A percentile compares a stretch with the other conserved stretches of the same genome.
These are phyloP conservation scores for Margaritispora aquatica DNA, from an alignment of 495 filamentous ascomycete species.

Conservation along the genomic window DNA sequence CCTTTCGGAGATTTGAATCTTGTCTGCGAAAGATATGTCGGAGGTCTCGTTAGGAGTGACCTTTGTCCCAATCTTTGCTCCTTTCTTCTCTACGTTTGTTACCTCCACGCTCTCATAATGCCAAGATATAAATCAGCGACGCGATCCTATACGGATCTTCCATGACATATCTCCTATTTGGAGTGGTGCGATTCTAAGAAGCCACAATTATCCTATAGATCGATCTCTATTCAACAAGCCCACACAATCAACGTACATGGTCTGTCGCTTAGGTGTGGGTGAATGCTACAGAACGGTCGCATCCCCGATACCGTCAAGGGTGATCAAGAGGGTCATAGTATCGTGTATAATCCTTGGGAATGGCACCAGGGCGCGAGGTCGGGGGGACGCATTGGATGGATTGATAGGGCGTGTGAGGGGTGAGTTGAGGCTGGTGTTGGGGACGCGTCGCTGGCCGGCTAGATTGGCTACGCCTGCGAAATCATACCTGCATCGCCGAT, in stretches of 20 bases:
- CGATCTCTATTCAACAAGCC: not conserved
- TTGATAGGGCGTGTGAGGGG: not conserved
- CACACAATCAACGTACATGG: not conserved
- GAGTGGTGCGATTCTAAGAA: not conserved
- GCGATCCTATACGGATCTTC: not conserved
- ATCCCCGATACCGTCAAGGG: not conserved
- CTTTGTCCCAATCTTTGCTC: not conserved
- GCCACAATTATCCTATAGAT: not conserved
- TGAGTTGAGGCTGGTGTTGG: not conserved
- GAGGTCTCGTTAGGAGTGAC: not conserved
- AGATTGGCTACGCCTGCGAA: not conserved
- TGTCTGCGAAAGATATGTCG: not conserved
- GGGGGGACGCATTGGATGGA: not conserved
- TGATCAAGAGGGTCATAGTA: not conserved
- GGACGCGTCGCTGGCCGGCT: not conserved
- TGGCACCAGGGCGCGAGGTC: not conserved
- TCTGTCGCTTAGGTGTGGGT: not conserved
- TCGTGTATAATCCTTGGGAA: not conserved
- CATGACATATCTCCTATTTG: not conserved
- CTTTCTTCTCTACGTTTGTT: not conserved
- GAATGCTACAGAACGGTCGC: not conserved
- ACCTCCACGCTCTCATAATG: too few species aligned
- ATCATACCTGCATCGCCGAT: not conserved
- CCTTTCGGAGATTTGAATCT: not conserved
- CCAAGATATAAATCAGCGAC: not conserved